Conservation (phyloP, 768 basidiomycete species). For the Multifurca ochricompacta region DNA sequence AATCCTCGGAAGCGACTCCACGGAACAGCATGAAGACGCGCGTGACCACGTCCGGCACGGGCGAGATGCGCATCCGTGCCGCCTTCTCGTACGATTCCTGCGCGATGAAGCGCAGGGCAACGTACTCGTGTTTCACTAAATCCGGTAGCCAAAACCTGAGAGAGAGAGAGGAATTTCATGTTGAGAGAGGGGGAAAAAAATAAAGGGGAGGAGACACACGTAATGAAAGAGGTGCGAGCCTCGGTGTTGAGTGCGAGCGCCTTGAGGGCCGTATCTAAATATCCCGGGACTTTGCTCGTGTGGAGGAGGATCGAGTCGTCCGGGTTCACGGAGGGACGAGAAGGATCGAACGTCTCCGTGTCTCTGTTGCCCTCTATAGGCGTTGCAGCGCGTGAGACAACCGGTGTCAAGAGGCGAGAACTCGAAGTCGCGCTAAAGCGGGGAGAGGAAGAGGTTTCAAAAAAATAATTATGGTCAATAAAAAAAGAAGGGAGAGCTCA, state of each 20-base stretch:
- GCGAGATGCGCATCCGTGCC: conserved; percentile 32
- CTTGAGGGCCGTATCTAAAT: conserved; percentile 30
- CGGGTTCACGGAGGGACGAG: not conserved
- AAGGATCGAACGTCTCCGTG: conserved; percentile 7
- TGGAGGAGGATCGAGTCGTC: conserved; percentile 23
- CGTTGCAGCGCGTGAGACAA: not conserved
- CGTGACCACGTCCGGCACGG: conserved; percentile 36
- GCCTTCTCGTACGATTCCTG: conserved; percentile 36
- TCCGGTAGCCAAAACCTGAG: conserved; percentile 37
- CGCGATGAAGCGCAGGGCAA: conserved; percentile 40
- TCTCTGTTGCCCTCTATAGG: not conserved
- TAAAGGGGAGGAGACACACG: conserved; percentile 27
- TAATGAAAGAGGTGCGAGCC: conserved; percentile 41
- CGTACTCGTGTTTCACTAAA: conserved; percentile 32
- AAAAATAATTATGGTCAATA: not conserved
- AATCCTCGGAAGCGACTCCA: conserved; percentile 27
- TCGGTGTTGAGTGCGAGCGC: conserved; percentile 35
- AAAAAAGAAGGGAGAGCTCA: not conserved
- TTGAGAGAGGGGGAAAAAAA: conserved; percentile 11
- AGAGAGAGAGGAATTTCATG: not conserved
- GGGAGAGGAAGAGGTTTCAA: not conserved
- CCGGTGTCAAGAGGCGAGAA: not conserved
- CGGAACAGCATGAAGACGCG: conserved; percentile 44
- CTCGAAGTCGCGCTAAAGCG: not conserved
- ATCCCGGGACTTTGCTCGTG: conserved; percentile 26